A percentile compares a stretch with the other conserved stretches of the same genome.
These are phyloP conservation scores for Aspergillus wentii DNA, from an alignment of 495 filamentous ascomycete genomes.

Conservation along the genomic window DNA sequence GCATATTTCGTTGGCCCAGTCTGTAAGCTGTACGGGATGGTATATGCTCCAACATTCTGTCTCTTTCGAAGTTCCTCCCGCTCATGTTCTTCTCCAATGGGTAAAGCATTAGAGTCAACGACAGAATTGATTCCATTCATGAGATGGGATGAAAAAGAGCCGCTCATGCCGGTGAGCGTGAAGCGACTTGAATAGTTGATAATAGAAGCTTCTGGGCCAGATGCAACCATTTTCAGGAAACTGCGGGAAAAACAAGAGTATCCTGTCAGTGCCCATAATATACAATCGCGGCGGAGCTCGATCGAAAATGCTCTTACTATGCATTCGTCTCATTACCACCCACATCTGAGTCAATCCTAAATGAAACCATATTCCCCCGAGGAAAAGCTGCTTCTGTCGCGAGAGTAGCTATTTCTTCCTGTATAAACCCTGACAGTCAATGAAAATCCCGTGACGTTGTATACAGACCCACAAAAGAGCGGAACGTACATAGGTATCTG, in stretches of 20 bases:
- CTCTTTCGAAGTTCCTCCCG: conserved; percentile 28
- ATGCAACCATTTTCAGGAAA: conserved; percentile 61
- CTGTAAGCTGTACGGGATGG: conserved; percentile 58
- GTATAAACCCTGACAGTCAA: conserved; percentile 1
- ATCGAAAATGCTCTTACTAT: conserved; percentile 49
- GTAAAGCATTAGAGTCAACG: conserved; percentile 38
- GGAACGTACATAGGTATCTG: conserved; percentile 33
- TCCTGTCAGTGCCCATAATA: background rate
- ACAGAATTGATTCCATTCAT: conserved; percentile 35
- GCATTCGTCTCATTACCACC: conserved; percentile 52
- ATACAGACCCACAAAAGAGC: too few species aligned
- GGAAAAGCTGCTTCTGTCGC: conserved; percentile 37
- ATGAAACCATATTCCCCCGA: conserved; percentile 46
- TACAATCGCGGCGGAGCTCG: background rate
- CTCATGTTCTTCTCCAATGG: conserved; percentile 10
- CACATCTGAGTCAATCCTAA: conserved; percentile 39
- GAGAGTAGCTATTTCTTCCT: conserved; percentile 42
- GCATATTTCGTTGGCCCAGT: conserved; percentile 63
- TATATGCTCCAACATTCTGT: conserved; percentile 30
- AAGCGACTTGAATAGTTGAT: conserved; percentile 62
- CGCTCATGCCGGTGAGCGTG: conserved; percentile 62
- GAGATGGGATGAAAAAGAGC: conserved; percentile 48
- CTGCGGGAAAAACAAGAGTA: conserved; percentile 27
- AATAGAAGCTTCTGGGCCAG: conserved; percentile 45
- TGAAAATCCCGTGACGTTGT: too few species aligned